Conservation (phyloP, 176 grass and related monocot genomes). For the Carex scoparia region DNA sequence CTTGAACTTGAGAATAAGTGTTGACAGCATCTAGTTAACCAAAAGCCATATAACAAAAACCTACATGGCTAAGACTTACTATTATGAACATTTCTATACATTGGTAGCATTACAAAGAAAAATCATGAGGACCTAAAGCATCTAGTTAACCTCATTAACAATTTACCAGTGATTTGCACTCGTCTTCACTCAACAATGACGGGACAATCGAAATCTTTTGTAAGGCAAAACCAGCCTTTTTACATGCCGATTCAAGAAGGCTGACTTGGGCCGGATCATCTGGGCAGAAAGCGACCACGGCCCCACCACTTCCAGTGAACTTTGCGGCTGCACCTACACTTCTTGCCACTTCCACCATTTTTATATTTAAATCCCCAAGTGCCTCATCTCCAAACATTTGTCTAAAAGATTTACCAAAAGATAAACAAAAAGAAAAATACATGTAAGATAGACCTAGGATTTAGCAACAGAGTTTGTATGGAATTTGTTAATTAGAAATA, state of each 20-base stretch:
- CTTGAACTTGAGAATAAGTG: too few species aligned
- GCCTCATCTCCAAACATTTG: constrained; percentile 83
- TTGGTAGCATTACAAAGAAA: neutral
- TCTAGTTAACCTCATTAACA: neutral
- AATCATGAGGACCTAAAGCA: neutral
- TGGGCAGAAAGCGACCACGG: constrained; percentile 50
- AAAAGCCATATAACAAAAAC: too few species aligned
- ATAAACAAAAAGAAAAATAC: neutral
- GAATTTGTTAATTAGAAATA: too few species aligned
- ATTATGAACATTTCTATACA: neutral
- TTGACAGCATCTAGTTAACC: too few species aligned
- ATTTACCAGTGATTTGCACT: constrained; percentile 22
- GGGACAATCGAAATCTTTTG: constrained; percentile 39
- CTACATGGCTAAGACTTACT: too few species aligned
- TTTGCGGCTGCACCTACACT: constrained; percentile 51
- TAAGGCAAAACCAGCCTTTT: constrained; percentile 41
- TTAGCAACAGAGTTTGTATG: neutral
- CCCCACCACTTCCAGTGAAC: constrained; percentile 76
- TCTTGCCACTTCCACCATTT: constrained; percentile 71
- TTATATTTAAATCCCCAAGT: constrained; percentile 63
- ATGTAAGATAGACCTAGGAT: neutral
- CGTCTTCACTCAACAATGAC: constrained; percentile 33
- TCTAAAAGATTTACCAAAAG: constrained; percentile 12
- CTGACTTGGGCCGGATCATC: constrained; percentile 37
- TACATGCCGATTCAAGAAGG: constrained; percentile 38